Conservation (phyloP, 2,329 filamentous ascomycete genomes). For the Clonostachys chloroleuca region DNA sequence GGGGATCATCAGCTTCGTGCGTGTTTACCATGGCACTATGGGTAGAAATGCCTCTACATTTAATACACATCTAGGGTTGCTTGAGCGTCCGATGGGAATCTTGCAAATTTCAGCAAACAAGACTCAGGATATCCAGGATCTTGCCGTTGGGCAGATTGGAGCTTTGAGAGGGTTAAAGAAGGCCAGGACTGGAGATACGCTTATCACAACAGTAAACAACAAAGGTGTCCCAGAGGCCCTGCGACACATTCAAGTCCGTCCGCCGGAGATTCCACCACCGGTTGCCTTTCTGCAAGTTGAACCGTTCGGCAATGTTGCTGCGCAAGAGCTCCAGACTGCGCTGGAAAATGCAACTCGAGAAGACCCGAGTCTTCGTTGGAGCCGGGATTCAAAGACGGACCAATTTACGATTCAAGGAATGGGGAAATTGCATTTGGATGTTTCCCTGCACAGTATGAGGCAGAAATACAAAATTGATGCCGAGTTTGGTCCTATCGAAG, state of each 20-base stretch:
- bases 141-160: slow-evolving; percentile 86
- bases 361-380: slow-evolving; percentile 87
- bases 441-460: slow-evolving; percentile 81
- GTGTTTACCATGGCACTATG: slow-evolving; percentile 83
- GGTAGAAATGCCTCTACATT: slow-evolving; percentile 71
- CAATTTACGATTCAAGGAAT: slow-evolving; percentile 93
- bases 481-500: slow-evolving; percentile 86
- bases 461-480: slow-evolving; percentile 86
- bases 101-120: slow-evolving; percentile 88
- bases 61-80: slow-evolving; percentile 80
- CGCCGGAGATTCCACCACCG: slow-evolving; percentile 84
- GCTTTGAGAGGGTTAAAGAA: slow-evolving; percentile 87
- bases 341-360: slow-evolving; percentile 79
- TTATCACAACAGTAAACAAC: slow-evolving; percentile 66
- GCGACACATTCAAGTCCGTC: slow-evolving; percentile 74
- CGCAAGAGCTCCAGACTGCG: slow-evolving; percentile 73
- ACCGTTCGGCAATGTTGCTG: slow-evolving; percentile 69
- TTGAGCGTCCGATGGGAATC: slow-evolving; percentile 75
- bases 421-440: slow-evolving; percentile 93
- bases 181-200: slow-evolving; percentile 89
- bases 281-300: slow-evolving; percentile 97
- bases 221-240: slow-evolving; percentile 64
- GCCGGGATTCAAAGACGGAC: slow-evolving; percentile 81
- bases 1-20: slow-evolving; percentile 85
- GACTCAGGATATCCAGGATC: slow-evolving; percentile 75